These are phyloP conservation scores for Xylariaceae sp. DNA, from an alignment of 2,329 filamentous ascomycete species.

Conservation along the genomic window DNA sequence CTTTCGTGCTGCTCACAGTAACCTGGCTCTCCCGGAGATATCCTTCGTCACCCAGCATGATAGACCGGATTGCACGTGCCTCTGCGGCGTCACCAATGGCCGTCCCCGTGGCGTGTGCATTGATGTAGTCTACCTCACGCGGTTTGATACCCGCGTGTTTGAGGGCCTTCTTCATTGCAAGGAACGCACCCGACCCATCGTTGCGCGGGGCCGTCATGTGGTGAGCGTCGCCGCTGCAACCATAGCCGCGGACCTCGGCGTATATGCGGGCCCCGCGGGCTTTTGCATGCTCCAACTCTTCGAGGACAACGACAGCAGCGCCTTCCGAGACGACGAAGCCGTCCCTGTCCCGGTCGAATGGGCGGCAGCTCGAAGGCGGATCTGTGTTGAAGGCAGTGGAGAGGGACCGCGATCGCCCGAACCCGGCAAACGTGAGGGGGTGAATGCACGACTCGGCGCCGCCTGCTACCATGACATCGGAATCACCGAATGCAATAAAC, in stretches of 20 bases:
- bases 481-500: conserved; percentile 86
- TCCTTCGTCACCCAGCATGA: conserved; percentile 72
- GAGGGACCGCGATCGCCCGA: conserved; percentile 79
- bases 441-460: conserved; percentile 95
- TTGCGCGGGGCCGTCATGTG: conserved; percentile 88
- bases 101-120: conserved; percentile 91
- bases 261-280: conserved; percentile 75
- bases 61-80: conserved; percentile 69
- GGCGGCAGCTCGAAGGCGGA: conserved; percentile 68
- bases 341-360: conserved; percentile 73
- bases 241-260: conserved; percentile 84
- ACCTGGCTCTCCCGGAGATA: conserved; percentile 56
- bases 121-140: conserved; percentile 77
- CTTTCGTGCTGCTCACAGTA: conserved; percentile 90
- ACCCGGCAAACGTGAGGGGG: conserved; percentile 86
- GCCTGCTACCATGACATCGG: conserved; percentile 93
- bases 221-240: conserved; percentile 81
- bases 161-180: conserved; percentile 81
- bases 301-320: conserved; percentile 78
- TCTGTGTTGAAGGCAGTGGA: conserved; percentile 73
- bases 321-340: conserved; percentile 95
- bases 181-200: conserved; percentile 73
- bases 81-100: conserved; percentile 82
- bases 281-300: conserved; percentile 85
- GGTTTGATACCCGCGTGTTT: conserved; percentile 66